Percentiles rank a stretch among this genome's conserved stretches.
phyloP scores from a whole-genome alignment of 1,284 basidiomycete genomes.

The Sanghuangporus baumii region DNA sequence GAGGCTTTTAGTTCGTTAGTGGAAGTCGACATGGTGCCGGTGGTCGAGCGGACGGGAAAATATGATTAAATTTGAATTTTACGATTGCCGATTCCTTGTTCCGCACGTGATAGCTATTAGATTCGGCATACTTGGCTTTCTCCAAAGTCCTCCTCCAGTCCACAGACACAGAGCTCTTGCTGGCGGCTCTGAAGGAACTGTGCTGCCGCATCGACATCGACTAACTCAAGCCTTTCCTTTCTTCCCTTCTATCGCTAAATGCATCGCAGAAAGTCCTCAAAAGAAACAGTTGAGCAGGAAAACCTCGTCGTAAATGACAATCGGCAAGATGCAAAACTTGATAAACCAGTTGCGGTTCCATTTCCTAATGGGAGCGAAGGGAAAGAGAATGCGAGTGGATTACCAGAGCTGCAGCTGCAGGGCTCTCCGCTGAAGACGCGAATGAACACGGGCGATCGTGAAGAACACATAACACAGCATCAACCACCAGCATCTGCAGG shows the following conservation, averaged over 20 bases:
- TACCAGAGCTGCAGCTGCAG: slow-evolving; percentile 8
- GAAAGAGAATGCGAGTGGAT: slow-evolving; percentile 5
- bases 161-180: not conserved
- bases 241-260: slow-evolving; percentile 3
- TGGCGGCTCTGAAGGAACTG: not conserved
- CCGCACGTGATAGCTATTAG: not conserved
- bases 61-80: not conserved
- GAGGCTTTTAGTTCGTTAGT: slow-evolving; percentile 53
- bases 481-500: slow-evolving; percentile 35
- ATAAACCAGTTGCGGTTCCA: slow-evolving; percentile 5
- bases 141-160: not conserved
- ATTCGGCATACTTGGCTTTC: not conserved
- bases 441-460: slow-evolving; percentile 25
- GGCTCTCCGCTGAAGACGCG: slow-evolving; percentile 29
- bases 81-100: not conserved
- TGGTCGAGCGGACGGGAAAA: not conserved
- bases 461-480: slow-evolving; percentile 25
- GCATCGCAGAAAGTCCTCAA: slow-evolving; percentile 17
- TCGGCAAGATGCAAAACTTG: not conserved
- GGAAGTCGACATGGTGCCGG: slow-evolving; percentile 39
- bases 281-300: slow-evolving; percentile 14
- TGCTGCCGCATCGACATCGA: not conserved
- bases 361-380: not conserved
- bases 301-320: slow-evolving; percentile 4
- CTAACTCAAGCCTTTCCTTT: slow-evolving; percentile 14